Percentiles rank a stretch among this genome's conserved stretches.
phyloP scores from a whole-genome alignment of 1,284 basidiomycete species.

The Ustilago tritici region DNA sequence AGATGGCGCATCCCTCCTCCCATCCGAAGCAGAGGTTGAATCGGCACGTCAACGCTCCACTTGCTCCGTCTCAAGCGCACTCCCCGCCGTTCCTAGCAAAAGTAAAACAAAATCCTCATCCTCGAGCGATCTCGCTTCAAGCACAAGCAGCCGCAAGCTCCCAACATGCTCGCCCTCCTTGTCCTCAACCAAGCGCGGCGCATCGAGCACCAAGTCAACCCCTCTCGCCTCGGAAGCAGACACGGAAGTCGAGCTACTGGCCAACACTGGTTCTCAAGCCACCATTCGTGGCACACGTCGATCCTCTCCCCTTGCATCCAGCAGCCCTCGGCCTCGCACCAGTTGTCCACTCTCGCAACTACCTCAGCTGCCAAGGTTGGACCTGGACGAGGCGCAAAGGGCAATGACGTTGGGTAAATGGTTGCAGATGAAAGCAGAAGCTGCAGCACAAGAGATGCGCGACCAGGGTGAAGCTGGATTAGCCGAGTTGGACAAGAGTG shows the following conservation, averaged over 20 bases:
- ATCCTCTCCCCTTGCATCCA: slow-evolving; percentile 9
- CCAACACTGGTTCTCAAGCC: slow-evolving; percentile 29
- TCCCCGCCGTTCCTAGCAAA: slow-evolving; percentile 8
- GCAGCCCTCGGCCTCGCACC: neutral
- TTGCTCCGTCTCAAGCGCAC: slow-evolving; percentile 14
- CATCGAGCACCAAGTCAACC: slow-evolving; percentile 6
- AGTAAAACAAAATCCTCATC: neutral
- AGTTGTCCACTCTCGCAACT: slow-evolving; percentile 27
- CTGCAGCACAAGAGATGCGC: slow-evolving; percentile 46
- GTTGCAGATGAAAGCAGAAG: slow-evolving; percentile 43
- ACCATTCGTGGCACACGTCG: slow-evolving; percentile 36
- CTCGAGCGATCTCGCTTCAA: neutral
- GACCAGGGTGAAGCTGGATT: slow-evolving; percentile 28
- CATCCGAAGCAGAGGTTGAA: slow-evolving; percentile 27
- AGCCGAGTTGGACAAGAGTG: slow-evolving; percentile 29
- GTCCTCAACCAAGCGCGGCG: slow-evolving; percentile 10
- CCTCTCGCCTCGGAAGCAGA: slow-evolving; percentile 7
- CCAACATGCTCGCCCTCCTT: slow-evolving; percentile 1
- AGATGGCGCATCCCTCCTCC: slow-evolving; percentile 10
- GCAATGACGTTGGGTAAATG: slow-evolving; percentile 48
- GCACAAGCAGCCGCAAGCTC: slow-evolving; percentile 8
- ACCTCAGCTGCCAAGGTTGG: slow-evolving; percentile 18
- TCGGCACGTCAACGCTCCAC: slow-evolving; percentile 14
- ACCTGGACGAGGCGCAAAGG: slow-evolving; percentile 30
- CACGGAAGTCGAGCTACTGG: slow-evolving; percentile 8